Evolutionary conservation across 2,329 filamentous ascomycete species (phyloP).

Genomic region (Alternaria postmessia): DNA sequence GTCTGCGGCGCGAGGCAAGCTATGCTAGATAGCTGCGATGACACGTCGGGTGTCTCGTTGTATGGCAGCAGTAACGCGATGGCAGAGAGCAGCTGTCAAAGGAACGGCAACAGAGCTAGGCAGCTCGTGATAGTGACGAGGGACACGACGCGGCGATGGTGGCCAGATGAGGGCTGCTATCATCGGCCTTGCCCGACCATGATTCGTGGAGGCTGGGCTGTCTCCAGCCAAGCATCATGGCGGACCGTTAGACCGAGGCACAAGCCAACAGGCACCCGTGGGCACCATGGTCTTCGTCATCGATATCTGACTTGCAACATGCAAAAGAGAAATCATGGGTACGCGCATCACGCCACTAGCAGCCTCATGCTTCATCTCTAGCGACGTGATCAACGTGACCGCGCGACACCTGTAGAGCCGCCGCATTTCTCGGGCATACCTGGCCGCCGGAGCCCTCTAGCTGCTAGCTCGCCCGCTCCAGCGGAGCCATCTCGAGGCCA

Average conservation of each 20-base stretch:
- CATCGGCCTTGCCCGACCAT: conserved; percentile 28
- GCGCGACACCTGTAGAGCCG: conserved; percentile 6
- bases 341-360: neutral
- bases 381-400: neutral
- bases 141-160: conserved; percentile 11
- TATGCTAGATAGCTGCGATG: conserved; percentile 10
- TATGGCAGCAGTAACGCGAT: neutral
- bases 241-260: conserved; percentile 28
- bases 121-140: conserved; percentile 19
- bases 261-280: conserved; percentile 10
- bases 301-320: neutral
- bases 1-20: conserved; percentile 36
- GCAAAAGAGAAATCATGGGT: neutral
- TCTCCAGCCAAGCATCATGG: conserved; percentile 23
- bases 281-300: conserved; percentile 8
- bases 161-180: conserved; percentile 31
- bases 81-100: conserved; percentile 9
- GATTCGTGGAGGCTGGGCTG: conserved; percentile 34
- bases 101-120: conserved; percentile 21
- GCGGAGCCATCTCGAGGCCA: conserved; percentile 11
- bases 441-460: conserved; percentile 7
- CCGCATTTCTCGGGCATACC: conserved; percentile 1
- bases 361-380: neutral
- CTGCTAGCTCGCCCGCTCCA: conserved; percentile 16
- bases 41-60: conserved; percentile 6